Conservation (phyloP, 1,139 yeast species). For the Blastobotrys malaysiensis region DNA sequence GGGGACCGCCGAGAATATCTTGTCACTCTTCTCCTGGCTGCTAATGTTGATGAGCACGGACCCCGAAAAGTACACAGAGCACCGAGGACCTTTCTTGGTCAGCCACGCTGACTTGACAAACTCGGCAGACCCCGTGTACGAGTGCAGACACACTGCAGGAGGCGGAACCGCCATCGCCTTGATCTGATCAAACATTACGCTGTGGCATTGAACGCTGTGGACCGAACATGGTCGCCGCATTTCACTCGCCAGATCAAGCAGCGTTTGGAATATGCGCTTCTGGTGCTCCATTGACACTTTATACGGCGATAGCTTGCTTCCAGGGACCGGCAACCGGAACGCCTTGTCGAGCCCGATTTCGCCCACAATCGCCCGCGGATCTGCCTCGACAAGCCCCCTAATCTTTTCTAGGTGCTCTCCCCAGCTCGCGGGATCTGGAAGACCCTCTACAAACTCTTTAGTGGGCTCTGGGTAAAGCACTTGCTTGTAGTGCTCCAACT, state of each 20-base stretch:
- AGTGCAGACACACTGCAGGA: constrained; percentile 58
- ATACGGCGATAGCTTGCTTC: constrained; percentile 38
- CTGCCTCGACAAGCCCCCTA: constrained; percentile 26
- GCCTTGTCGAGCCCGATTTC: constrained; percentile 84
- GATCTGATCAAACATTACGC: constrained; percentile 47
- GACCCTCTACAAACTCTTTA: constrained; percentile 39
- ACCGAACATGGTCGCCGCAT: constrained; percentile 55
- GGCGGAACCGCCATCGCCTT: constrained; percentile 19
- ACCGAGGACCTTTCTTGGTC: constrained; percentile 26
- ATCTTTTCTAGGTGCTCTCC: constrained; percentile 37
- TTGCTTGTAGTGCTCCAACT: constrained; percentile 47
- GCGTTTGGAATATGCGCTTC: constrained; percentile 42
- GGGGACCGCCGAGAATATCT: constrained; percentile 35
- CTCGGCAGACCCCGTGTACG: constrained; percentile 79
- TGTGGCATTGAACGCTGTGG: constrained; percentile 82
- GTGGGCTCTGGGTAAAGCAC: constrained; percentile 44
- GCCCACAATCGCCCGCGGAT: constrained; percentile 49
- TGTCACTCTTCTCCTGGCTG: constrained; percentile 24
- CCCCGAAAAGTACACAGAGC: constrained; percentile 43
- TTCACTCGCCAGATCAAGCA: constrained; percentile 50
- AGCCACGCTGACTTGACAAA: constrained; percentile 44
- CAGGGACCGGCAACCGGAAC: constrained; percentile 53
- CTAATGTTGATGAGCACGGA: constrained; percentile 50
- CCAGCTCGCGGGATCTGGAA: constrained; percentile 61
- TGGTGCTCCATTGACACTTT: constrained; percentile 66